phyloP scores from a whole-genome alignment of 768 basidiomycete genomes.

The Xerocomellus chrysenteron region DNA sequence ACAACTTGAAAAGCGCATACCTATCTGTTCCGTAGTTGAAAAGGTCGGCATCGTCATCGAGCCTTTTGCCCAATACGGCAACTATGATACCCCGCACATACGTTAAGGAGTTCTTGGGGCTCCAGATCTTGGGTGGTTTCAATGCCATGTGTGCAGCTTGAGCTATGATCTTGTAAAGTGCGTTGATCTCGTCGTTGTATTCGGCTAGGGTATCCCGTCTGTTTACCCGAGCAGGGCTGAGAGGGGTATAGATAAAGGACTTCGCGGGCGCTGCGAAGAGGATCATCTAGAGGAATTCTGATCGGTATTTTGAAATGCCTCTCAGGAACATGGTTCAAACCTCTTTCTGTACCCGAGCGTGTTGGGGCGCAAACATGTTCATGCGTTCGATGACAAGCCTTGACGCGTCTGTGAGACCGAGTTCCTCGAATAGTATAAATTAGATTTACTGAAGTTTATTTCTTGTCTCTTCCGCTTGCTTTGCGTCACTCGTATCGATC shows the following conservation, averaged over 20 bases:
- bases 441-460: no score
- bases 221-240: no score
- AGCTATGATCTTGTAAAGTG: neutral
- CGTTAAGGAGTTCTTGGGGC: conserved; percentile 7
- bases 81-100: conserved; percentile 16
- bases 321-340: neutral
- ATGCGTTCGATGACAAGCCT: no score
- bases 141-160: neutral
- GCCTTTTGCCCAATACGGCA: conserved; percentile 9
- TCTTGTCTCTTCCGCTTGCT: no score
- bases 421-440: no score
- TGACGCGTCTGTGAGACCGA: conserved; percentile 3
- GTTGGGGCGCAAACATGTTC: conserved; percentile 21
- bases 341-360: conserved; percentile 23
- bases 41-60: conserved; percentile 11
- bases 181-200: no score
- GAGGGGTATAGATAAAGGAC: no score
- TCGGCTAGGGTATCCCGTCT: no score
- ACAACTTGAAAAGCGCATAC: neutral
- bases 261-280: no score
- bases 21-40: conserved; percentile 12
- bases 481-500: no score
- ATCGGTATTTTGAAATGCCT: neutral
- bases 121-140: conserved; percentile 20
- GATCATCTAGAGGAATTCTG: no score